These are phyloP conservation scores for Nicotiana knightiana DNA, from an alignment of 257 asterid species.

Conservation along the genomic window DNA sequence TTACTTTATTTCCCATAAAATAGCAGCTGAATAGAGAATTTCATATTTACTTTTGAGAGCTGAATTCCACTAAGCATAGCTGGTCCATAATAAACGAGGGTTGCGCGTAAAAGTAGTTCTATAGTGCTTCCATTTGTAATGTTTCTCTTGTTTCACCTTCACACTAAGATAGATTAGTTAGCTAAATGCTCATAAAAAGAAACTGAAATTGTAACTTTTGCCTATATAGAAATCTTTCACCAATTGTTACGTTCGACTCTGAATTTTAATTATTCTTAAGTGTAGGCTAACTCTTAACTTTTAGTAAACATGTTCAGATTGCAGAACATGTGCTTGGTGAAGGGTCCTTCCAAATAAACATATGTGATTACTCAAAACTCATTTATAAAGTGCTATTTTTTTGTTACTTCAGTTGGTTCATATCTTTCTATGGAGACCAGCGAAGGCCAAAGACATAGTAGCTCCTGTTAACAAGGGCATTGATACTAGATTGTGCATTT, in stretches of 20 bases:
- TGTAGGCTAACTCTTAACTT: not conserved
- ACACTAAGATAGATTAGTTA: not conserved
- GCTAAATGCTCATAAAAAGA: not conserved
- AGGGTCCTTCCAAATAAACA: slow-evolving; percentile 62
- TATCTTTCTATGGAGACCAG: no score
- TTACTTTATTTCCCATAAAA: no score
- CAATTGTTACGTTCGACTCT: no score
- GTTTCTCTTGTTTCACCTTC: not conserved
- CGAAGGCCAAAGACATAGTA: no score
- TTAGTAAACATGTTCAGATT: slow-evolving; percentile 33
- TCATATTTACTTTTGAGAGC: no score
- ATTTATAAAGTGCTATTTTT: slow-evolving; percentile 21
- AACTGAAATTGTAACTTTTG: not conserved
- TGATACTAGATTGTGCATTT: no score
- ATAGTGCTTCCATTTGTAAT: not conserved
- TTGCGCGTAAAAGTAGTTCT: no score
- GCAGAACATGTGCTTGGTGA: slow-evolving; percentile 67
- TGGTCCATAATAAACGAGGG: no score
- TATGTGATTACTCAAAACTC: slow-evolving; percentile 63
- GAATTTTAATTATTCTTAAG: not conserved
- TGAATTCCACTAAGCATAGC: no score
- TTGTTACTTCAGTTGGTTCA: no score
- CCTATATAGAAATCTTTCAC: not conserved
- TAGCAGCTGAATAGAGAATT: no score
- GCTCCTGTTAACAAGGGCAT: no score